phyloP scores from a whole-genome alignment of 352 stramenopile species.

The Phytopythium aichiense region DNA sequence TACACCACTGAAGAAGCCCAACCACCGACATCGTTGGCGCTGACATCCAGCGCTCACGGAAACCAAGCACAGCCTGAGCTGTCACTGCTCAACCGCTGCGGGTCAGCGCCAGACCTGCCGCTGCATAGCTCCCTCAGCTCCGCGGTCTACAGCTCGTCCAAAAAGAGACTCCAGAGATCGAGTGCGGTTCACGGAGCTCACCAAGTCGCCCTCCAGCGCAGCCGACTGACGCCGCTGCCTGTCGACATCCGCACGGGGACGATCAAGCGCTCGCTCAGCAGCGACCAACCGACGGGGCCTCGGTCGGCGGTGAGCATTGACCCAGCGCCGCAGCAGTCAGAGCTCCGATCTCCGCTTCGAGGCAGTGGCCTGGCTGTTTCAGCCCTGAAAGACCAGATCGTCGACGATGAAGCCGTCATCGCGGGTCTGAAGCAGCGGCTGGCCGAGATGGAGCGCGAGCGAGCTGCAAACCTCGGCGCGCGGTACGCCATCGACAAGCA shows the following conservation, averaged over 20 bases:
- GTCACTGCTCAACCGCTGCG: constrained; percentile 53
- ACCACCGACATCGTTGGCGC: background rate
- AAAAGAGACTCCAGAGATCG: constrained; percentile 44
- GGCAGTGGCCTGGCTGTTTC: background rate
- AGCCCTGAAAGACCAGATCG: constrained; percentile 13
- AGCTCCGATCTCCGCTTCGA: background rate
- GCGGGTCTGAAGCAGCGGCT: constrained; percentile 43
- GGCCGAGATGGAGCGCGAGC: constrained; percentile 38
- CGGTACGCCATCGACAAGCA: constrained; percentile 38
- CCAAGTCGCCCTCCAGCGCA: constrained; percentile 39
- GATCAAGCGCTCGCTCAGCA: constrained; percentile 11
- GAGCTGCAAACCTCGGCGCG: constrained; percentile 16
- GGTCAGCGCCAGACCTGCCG: constrained; percentile 57
- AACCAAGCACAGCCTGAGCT: background rate
- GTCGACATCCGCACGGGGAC: constrained; percentile 38
- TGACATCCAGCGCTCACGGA: background rate
- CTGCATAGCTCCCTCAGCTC: constrained; percentile 47
- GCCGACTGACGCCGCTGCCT: constrained; percentile 54
- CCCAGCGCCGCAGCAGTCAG: too few relatives aligned
- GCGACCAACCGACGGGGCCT: background rate
- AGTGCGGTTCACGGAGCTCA: constrained; percentile 30
- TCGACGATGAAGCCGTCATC: constrained; percentile 36
- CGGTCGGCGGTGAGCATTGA: background rate
- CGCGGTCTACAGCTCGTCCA: constrained; percentile 59
- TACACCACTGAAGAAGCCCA: background rate